Conservation (phyloP, 2,329 filamentous ascomycete species). For the Fusarium sp. region DNA sequence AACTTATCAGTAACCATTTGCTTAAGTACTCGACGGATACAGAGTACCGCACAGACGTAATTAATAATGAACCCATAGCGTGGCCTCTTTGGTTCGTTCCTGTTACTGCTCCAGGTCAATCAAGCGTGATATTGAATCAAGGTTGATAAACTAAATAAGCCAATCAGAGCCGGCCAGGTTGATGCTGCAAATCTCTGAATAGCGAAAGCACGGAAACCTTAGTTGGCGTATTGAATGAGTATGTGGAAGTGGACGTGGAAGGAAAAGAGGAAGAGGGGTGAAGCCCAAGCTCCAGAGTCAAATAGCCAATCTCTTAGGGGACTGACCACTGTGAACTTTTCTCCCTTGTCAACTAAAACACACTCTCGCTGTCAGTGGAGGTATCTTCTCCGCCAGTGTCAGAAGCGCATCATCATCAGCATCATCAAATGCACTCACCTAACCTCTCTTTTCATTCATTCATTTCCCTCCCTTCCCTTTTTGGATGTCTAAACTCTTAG, state of each 20-base stretch:
- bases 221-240: not conserved
- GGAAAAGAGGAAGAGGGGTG: conserved; percentile 3
- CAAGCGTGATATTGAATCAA: conserved; percentile 36
- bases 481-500: conserved; percentile 7
- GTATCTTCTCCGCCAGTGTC: conserved; percentile 39
- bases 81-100: conserved; percentile 10
- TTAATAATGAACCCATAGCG: conserved; percentile 31
- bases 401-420: conserved; percentile 1
- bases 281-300: not conserved
- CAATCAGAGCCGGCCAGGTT: conserved; percentile 36
- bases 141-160: conserved; percentile 17
- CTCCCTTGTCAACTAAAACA: conserved; percentile 52
- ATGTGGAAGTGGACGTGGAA: not conserved
- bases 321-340: conserved; percentile 14
- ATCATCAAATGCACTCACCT: too few species aligned
- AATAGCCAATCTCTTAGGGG: conserved; percentile 19
- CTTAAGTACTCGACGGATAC: not conserved
- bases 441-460: not conserved
- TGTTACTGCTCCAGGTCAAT: conserved; percentile 16
- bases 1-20: not conserved
- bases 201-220: conserved; percentile 1
- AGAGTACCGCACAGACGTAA: conserved; percentile 15
- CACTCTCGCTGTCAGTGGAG: conserved; percentile 31
- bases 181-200: conserved; percentile 27
- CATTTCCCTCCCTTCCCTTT: conserved; percentile 8